Conservation (phyloP, 2,329 filamentous ascomycete genomes). For the Ophiognomonia clavigignenti-juglandacearum region DNA sequence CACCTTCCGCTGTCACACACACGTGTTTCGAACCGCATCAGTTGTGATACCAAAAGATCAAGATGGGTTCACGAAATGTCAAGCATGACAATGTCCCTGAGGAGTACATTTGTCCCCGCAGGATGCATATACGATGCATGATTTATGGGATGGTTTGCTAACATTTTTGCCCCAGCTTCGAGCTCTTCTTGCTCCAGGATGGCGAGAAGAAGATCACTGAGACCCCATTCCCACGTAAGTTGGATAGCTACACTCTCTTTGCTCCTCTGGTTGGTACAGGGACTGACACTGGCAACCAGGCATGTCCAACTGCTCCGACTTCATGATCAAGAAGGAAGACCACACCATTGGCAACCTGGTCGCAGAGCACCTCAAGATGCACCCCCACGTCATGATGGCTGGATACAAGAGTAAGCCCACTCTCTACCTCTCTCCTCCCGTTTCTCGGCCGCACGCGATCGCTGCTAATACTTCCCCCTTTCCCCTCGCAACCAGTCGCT, state of each 20-base stretch:
- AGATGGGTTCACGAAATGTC: constrained; percentile 32
- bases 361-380: constrained; percentile 77
- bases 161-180: constrained; percentile 62
- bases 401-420: constrained; percentile 75
- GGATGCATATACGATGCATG: neutral
- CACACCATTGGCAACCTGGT: constrained; percentile 93
- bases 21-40: too few relatives aligned
- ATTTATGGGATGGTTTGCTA: constrained; percentile 8
- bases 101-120: constrained; percentile 19
- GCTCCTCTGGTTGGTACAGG: constrained; percentile 4
- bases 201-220: constrained; percentile 93
- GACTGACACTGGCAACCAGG: constrained; percentile 44
- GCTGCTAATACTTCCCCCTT: too few relatives aligned
- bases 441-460: too few relatives aligned
- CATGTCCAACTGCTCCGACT: constrained; percentile 91
- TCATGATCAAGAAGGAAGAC: constrained; percentile 94
- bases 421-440: neutral
- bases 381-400: constrained; percentile 79
- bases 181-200: constrained; percentile 81
- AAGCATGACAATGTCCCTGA: constrained; percentile 35
- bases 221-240: constrained; percentile 81
- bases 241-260: neutral
- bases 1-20: too few relatives aligned
- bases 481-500: too few relatives aligned
- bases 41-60: neutral